These are phyloP conservation scores for Leccinum disarticulatum DNA, from an alignment of 768 basidiomycete species.

Conservation along the genomic window DNA sequence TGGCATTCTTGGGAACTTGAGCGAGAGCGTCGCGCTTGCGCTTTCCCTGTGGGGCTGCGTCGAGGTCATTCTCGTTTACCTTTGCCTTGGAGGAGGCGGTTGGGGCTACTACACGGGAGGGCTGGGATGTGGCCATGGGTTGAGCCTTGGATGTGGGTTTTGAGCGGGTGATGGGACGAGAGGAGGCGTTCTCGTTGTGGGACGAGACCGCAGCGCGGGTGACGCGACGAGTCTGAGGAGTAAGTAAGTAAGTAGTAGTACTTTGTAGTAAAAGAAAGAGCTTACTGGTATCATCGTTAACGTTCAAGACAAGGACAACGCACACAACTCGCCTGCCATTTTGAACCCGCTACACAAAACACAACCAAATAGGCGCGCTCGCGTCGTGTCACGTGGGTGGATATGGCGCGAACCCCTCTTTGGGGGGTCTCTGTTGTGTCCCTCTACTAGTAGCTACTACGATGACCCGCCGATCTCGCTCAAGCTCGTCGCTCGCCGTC, in stretches of 20 bases:
- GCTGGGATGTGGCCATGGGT: slow-evolving; percentile 36
- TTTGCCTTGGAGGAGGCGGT: slow-evolving; percentile 39
- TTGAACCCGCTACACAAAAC: slow-evolving; percentile 38
- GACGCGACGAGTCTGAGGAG: slow-evolving; percentile 59
- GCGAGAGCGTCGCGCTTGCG: slow-evolving; percentile 75
- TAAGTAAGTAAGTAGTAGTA: not conserved
- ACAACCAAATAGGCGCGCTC: slow-evolving; percentile 37
- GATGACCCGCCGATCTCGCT: slow-evolving; percentile 27
- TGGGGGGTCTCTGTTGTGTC: slow-evolving; percentile 7
- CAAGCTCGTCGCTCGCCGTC: slow-evolving; percentile 26
- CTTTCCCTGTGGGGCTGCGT: slow-evolving; percentile 54
- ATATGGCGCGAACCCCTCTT: slow-evolving; percentile 15
- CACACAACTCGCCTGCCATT: slow-evolving; percentile 30
- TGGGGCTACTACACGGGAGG: slow-evolving; percentile 40
- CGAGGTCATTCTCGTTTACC: slow-evolving; percentile 42
- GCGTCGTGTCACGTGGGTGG: slow-evolving; percentile 37
- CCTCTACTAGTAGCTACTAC: not conserved
- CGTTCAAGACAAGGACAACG: slow-evolving; percentile 33
- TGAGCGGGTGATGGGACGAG: slow-evolving; percentile 60
- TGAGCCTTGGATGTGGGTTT: slow-evolving; percentile 48
- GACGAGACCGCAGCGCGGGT: slow-evolving; percentile 54
- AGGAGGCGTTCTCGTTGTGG: slow-evolving; percentile 69
- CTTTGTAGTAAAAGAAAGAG: not conserved
- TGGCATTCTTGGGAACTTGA: slow-evolving; percentile 63
- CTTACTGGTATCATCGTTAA: slow-evolving; percentile 47